Conservation (phyloP, 2,329 filamentous ascomycete genomes). For the Pezicula carpinea region DNA sequence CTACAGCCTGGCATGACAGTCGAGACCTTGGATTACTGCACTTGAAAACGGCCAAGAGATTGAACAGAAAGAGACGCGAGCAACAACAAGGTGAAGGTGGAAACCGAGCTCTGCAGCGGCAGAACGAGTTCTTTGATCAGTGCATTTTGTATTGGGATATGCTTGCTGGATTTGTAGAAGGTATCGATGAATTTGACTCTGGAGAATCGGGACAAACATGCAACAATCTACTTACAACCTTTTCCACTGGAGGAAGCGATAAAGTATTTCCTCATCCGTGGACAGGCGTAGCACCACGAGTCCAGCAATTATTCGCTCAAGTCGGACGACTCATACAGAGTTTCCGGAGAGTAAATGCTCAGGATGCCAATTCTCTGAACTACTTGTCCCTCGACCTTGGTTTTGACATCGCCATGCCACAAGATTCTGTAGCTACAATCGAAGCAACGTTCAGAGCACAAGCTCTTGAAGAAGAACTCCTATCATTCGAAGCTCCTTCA, state of each 20-base stretch:
- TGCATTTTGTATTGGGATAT: slow-evolving; percentile 29
- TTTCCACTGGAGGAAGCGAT: slow-evolving; percentile 6
- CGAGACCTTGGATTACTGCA: slow-evolving; percentile 42
- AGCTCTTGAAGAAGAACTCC: slow-evolving; percentile 21
- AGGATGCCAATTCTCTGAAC: slow-evolving; percentile 15
- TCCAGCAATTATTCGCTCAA: slow-evolving; percentile 22
- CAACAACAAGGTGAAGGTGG: slow-evolving; percentile 12
- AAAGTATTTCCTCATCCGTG: slow-evolving; percentile 26
- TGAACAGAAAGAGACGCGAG: slow-evolving; percentile 19
- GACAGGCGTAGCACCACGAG: slow-evolving; percentile 23
- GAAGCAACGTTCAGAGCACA: slow-evolving; percentile 18
- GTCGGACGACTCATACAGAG: slow-evolving; percentile 23
- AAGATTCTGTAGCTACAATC: slow-evolving; percentile 11
- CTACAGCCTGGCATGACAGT: slow-evolving; percentile 55
- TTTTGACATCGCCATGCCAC: slow-evolving; percentile 15
- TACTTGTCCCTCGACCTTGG: slow-evolving; percentile 19
- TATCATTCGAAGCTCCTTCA: slow-evolving; percentile 19
- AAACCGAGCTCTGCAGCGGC: slow-evolving; percentile 12
- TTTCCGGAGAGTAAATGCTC: slow-evolving; percentile 16
- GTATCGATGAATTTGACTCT: slow-evolving; percentile 20
- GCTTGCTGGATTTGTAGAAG: slow-evolving; percentile 24
- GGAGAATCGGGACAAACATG: slow-evolving; percentile 3
- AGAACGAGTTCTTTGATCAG: slow-evolving; percentile 26
- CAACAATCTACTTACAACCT: neutral
- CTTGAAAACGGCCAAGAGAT: slow-evolving; percentile 23